Conservation (phyloP, 768 basidiomycete species). For the Krasilnikovozyma curviuscula region DNA sequence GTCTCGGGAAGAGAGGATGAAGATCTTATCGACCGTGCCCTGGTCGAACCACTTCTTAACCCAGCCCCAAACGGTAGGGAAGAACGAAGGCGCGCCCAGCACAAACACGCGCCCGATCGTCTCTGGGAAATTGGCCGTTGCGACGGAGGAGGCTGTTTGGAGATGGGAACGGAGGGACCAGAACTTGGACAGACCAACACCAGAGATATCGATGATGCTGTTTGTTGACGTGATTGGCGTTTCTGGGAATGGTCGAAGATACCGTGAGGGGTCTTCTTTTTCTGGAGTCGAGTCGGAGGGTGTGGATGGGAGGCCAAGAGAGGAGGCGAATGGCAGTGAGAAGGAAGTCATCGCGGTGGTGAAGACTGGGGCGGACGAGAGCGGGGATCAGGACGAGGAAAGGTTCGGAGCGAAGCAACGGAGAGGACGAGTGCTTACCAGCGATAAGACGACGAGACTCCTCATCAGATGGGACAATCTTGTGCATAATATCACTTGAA, state of each 20-base stretch:
- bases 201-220: slow-evolving; percentile 10
- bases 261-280: not conserved
- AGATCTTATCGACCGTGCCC: slow-evolving; percentile 11
- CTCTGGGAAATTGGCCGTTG: slow-evolving; percentile 11
- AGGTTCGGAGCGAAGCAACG: too few relatives aligned
- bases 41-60: slow-evolving; percentile 12
- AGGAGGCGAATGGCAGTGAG: slow-evolving; percentile 7
- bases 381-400: too few relatives aligned
- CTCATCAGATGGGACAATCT: slow-evolving; percentile 7
- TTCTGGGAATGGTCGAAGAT: too few relatives aligned
- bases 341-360: slow-evolving; percentile 10
- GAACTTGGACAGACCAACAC: slow-evolving; percentile 8
- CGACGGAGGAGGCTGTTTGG: slow-evolving; percentile 4
- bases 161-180: slow-evolving; percentile 9
- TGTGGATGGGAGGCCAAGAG: slow-evolving; percentile 4
- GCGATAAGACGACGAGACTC: not conserved
- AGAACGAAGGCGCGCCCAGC: slow-evolving; percentile 12
- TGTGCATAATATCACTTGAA: slow-evolving; percentile 1
- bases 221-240: slow-evolving; percentile 2
- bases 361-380: slow-evolving; percentile 8
- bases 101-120: slow-evolving; percentile 13
- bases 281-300: not conserved
- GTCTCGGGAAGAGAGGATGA: slow-evolving; percentile 6
- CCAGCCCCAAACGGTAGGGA: slow-evolving; percentile 13
- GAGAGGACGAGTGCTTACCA: too few relatives aligned